Percentiles rank a stretch among this genome's conserved stretches.
Evolutionary conservation across 2,329 filamentous ascomycete species (phyloP).

Genomic region (Tolypocladium tundrense): DNA sequence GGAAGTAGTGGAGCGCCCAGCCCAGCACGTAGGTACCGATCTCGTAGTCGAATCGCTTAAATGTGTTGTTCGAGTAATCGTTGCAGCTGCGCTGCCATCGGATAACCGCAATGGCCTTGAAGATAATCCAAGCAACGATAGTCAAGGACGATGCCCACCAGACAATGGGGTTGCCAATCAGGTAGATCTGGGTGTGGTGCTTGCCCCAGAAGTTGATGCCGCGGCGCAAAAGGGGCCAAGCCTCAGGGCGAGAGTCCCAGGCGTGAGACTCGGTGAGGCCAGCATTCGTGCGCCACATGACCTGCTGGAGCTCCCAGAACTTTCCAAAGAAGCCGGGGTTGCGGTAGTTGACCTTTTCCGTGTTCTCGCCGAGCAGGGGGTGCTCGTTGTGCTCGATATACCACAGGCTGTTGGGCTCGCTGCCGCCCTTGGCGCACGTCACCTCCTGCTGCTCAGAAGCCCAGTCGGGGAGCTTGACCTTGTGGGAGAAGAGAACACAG

Average conservation of each 20-base stretch:
- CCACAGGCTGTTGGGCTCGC: conserved; percentile 93
- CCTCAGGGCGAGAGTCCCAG: conserved; percentile 91
- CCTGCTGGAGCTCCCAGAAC: conserved; percentile 92
- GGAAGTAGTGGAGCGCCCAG: conserved; percentile 98
- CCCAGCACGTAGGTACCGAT: conserved; percentile 81
- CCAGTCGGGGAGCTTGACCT: conserved; percentile 97
- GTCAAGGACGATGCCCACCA: conserved; percentile 86
- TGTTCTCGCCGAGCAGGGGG: conserved; percentile 59
- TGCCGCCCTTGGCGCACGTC: conserved; percentile 87
- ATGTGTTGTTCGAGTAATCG: conserved; percentile 71
- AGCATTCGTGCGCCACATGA: conserved; percentile 99
- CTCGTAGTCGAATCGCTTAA: conserved; percentile 98
- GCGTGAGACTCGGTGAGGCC: conserved; percentile 93
- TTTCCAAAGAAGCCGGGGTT: conserved; percentile 94
- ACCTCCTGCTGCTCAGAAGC: conserved; percentile 97
- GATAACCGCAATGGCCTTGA: conserved; percentile 81
- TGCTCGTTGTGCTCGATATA: conserved; percentile 90
- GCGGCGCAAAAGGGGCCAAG: conserved; percentile 84
- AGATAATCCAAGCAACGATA: conserved; percentile 63
- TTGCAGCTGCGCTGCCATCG: conserved; percentile 90
- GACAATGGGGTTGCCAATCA: conserved; percentile 87
- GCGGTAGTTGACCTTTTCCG: conserved; percentile 93
- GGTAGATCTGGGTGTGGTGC: conserved; percentile 88
- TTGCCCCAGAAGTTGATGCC: conserved; percentile 99
- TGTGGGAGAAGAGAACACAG: conserved; percentile 94